Evolutionary conservation across 2,329 filamentous ascomycete species (phyloP).

Genomic region (Zymoseptoria passerinii): DNA sequence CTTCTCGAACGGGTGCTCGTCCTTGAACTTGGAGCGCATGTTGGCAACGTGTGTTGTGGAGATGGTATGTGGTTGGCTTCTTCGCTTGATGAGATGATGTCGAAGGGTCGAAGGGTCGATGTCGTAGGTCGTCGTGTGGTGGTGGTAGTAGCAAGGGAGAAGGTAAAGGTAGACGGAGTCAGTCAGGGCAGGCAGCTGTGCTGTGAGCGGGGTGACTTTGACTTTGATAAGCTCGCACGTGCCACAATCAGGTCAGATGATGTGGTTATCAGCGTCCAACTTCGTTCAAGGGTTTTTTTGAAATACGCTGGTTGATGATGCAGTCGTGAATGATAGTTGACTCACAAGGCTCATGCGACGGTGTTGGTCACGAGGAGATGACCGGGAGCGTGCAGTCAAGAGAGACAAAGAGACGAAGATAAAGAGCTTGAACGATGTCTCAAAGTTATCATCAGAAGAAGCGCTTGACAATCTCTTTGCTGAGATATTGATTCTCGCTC

Average conservation of each 20-base stretch:
- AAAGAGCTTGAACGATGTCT: background rate
- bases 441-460: background rate
- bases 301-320: background rate
- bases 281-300: background rate
- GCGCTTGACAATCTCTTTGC: background rate
- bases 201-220: background rate
- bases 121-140: conserved; percentile 10
- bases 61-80: conserved; percentile 2
- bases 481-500: background rate
- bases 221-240: background rate
- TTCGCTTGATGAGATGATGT: background rate
- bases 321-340: background rate
- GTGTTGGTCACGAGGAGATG: background rate
- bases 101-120: conserved; percentile 2
- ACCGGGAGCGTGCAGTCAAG: background rate
- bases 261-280: background rate
- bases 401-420: background rate
- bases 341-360: background rate
- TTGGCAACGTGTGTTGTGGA: conserved; percentile 38
- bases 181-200: conserved; percentile 1
- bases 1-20: conserved; percentile 99
- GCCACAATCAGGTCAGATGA: background rate
- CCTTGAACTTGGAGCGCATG: conserved; percentile 99
- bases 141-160: background rate
- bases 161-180: background rate